Percentiles rank a stretch among this genome's conserved stretches.
phyloP scores from a whole-genome alignment of 345 rosid genomes.

The Eucalyptus leucophloia region DNA sequence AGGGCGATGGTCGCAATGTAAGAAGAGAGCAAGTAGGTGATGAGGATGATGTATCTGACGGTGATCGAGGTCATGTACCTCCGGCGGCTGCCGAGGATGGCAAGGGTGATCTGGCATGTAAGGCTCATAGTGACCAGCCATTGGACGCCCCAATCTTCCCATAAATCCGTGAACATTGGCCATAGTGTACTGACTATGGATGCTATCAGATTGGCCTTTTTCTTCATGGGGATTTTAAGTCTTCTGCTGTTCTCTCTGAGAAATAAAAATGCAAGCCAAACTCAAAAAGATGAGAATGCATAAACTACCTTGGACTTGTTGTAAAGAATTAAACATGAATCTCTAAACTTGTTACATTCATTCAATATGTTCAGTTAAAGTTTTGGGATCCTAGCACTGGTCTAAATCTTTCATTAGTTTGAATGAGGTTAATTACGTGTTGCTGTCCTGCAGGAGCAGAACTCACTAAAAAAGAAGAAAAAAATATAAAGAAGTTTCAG shows the following conservation, averaged over 20 bases:
- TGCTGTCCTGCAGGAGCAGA: background rate
- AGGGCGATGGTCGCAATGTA: slow-evolving; percentile 1
- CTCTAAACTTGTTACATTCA: background rate
- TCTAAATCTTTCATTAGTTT: background rate
- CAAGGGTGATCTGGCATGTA: background rate
- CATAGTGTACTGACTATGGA: background rate
- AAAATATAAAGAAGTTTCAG: background rate
- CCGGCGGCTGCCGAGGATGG: slow-evolving; percentile 3
- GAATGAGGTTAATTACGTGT: background rate
- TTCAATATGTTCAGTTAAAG: background rate
- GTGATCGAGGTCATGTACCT: background rate
- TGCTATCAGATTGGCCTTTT: background rate
- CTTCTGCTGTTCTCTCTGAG: background rate
- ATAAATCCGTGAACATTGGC: background rate
- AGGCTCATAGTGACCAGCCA: background rate
- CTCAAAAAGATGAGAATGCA: background rate
- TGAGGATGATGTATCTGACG: background rate
- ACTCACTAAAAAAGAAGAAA: background rate
- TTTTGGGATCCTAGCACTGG: background rate
- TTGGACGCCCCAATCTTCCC: slow-evolving; percentile 6
- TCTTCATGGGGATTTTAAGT: background rate
- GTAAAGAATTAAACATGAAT: background rate
- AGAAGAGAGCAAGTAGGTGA: background rate
- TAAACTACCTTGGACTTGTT: background rate
- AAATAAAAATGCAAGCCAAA: background rate